Evolutionary conservation across 805 yeast genomes (phyloP), one percentile per base, ranked within the genome.

Genomic region (Candida qinlingensis): DNA sequence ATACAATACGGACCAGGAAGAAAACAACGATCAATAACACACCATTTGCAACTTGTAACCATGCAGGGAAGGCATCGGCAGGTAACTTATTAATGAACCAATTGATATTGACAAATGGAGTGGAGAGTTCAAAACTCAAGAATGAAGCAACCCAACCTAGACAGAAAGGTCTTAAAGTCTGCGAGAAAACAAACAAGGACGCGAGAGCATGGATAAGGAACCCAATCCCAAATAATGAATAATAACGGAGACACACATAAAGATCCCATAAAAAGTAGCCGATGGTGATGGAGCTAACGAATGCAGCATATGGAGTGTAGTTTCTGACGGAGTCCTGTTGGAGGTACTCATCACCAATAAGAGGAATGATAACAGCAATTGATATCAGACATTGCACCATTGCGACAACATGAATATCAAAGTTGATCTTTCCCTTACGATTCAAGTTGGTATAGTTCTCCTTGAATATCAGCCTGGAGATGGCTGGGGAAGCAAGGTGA

Each of bases 191-290:
- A 58, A 77, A 77, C 47, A 89, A 65, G 0, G 98, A 89, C 1
- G 91, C 90, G 38, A 79, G 56, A 0, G 95, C 98, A 63, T 94
- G 99, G 50, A 87, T 69, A 48, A 88, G 68, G 66, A 87, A 94
- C 40, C 91, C 89, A 12, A 79, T 45, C 0, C 99, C 98, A 66
- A 88, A 94, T 54, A 87, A 64, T 44, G 75, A 69, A 63, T 71
- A 80, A 69, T 86, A 74, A 45, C 67, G 67, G 7, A 81, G 6
- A 62, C 97, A 91, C 47, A 90, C 83, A 49, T 69, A 66, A 36
- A 85, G 52, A 66, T 94, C 99, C 99, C 99, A 94, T 26, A 88
- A 56, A 63, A 94, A 94, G 69, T 94, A 94, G 3, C 98, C 99
- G 8, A 75, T 62, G 8, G 95, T 83, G 48, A 84, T 60, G 1